Percentiles rank a stretch among this genome's conserved stretches.
Conservation (phyloP, 768 basidiomycete species). For the Megacollybia marginata region DNA sequence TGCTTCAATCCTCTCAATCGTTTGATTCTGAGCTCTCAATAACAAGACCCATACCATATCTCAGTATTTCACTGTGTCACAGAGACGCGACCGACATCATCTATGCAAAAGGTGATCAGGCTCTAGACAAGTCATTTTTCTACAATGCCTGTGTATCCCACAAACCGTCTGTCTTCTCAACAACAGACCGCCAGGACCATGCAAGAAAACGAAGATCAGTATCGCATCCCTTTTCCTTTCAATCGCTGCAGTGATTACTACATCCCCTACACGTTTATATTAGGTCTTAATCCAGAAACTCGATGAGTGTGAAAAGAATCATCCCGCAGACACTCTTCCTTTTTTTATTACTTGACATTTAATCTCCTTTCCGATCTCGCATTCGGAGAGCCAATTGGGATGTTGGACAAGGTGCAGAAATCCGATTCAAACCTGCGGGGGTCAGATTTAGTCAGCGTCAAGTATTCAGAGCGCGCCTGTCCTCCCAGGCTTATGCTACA, state of each 20-base stretch:
- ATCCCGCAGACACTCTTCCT: no score
- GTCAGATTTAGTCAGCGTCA: no score
- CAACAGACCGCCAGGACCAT: conserved; percentile 11
- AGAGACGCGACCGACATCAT: not conserved
- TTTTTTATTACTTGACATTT: no score
- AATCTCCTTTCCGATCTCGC: conserved; percentile 4
- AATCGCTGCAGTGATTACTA: conserved; percentile 1
- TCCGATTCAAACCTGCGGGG: no score
- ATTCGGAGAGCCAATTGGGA: conserved; percentile 13
- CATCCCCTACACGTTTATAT: conserved; percentile 4
- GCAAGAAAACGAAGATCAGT: conserved; percentile 10
- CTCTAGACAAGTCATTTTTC: conserved; percentile 12
- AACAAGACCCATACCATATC: not conserved
- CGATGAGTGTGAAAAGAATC: not conserved
- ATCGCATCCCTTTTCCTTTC: conserved; percentile 11
- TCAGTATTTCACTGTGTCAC: not conserved
- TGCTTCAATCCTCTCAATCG: not conserved
- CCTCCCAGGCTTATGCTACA: no score
- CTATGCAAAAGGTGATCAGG: conserved; percentile 11
- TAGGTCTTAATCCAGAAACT: not conserved
- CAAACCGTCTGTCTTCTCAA: conserved; percentile 10
- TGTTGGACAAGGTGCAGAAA: conserved; percentile 5
- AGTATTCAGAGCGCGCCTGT: no score
- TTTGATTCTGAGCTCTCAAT: not conserved
- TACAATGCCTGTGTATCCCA: conserved; percentile 9